Conservation (phyloP, 2,329 filamentous ascomycete species). For the Alternaria ethzedia region DNA sequence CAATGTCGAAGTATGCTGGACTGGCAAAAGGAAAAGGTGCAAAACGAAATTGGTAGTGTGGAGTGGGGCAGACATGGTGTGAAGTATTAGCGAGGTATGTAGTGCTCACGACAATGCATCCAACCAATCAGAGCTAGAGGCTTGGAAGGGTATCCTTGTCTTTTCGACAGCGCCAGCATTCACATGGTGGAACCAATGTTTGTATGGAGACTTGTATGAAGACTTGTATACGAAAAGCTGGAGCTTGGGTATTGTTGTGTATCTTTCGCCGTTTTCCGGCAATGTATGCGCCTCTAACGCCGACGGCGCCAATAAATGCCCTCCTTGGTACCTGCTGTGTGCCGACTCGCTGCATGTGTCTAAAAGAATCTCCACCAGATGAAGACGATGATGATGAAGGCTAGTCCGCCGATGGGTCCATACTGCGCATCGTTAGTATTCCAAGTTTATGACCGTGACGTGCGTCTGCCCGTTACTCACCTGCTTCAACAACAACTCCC, state of each 20-base stretch:
- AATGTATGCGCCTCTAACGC: conserved; percentile 15
- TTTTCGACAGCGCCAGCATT: neutral
- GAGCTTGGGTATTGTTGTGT: conserved; percentile 28
- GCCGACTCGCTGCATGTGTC: neutral
- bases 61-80: conserved; percentile 10
- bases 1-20: neutral
- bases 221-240: conserved; percentile 3
- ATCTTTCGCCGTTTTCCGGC: conserved; percentile 1
- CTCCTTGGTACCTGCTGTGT: neutral
- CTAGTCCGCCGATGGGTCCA: conserved; percentile 83
- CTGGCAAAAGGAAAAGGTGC: neutral
- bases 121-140: conserved; percentile 1
- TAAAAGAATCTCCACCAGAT: conserved; percentile 94
- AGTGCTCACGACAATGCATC: neutral
- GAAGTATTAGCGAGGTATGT: conserved; percentile 8
- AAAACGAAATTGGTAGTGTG: conserved; percentile 6
- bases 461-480: conserved; percentile 46
- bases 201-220: neutral
- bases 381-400: conserved; percentile 82
- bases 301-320: neutral
- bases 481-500: conserved; percentile 94
- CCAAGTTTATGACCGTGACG: neutral
- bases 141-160: neutral
- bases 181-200: neutral
- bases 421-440: conserved; percentile 61